Evolutionary conservation across 345 rosid species (phyloP).

Genomic region (Ceriops zippeliana): DNA sequence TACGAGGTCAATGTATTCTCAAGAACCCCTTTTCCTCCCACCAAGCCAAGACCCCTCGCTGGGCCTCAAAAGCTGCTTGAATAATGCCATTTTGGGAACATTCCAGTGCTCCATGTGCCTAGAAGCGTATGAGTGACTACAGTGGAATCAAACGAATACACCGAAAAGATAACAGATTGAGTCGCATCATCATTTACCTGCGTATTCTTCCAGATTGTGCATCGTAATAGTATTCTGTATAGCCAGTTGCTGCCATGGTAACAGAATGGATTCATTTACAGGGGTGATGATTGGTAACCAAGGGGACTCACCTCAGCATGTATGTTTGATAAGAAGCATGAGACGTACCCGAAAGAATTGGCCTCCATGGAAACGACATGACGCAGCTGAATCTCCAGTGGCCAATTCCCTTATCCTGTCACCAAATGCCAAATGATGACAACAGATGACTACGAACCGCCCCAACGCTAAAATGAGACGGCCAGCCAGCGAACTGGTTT

Average conservation of each 20-base stretch:
- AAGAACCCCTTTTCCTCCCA: slow-evolving; percentile 15
- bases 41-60: slow-evolving; percentile 43
- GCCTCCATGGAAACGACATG: slow-evolving; percentile 96
- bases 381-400: slow-evolving; percentile 89
- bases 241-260: slow-evolving; percentile 69
- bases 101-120: slow-evolving; percentile 96
- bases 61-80: slow-evolving; percentile 73
- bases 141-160: background rate
- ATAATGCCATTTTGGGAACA: slow-evolving; percentile 79
- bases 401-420: slow-evolving; percentile 83
- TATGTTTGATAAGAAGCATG: background rate
- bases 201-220: slow-evolving; percentile 63
- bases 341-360: slow-evolving; percentile 78
- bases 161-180: background rate
- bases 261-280: slow-evolving; percentile 1
- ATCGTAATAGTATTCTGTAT: slow-evolving; percentile 79
- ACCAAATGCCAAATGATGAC: background rate
- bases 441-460: too few relatives aligned
- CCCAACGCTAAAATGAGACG: too few relatives aligned
- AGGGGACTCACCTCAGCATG: background rate
- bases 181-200: slow-evolving; percentile 43
- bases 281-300: too few relatives aligned
- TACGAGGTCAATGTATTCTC: background rate
- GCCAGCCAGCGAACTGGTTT: too few relatives aligned
- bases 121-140: slow-evolving; percentile 1